phyloP scores from a whole-genome alignment of 2,329 filamentous ascomycete species.

The Blumeria graminis region DNA sequence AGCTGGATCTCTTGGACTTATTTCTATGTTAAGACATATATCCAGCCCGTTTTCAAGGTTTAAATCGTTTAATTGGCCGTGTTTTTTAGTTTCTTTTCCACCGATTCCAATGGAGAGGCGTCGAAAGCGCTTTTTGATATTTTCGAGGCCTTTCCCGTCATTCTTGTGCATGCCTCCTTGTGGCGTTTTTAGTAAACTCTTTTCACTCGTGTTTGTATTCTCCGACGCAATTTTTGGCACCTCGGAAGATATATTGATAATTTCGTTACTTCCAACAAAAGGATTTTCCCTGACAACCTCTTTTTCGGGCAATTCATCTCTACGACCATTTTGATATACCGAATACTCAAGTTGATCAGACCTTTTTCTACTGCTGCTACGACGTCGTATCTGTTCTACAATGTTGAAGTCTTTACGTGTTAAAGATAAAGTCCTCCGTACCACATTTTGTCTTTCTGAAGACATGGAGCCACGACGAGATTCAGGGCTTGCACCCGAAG shows the following conservation, averaged over 20 bases:
- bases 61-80: slow-evolving; percentile 25
- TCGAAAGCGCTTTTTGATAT: slow-evolving; percentile 23
- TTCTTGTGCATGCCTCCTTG: slow-evolving; percentile 2
- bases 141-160: not conserved
- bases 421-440: slow-evolving; percentile 36
- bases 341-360: slow-evolving; percentile 9
- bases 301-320: slow-evolving; percentile 21
- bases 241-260: no score
- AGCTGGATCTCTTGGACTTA: slow-evolving; percentile 61
- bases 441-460: slow-evolving; percentile 17
- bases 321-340: slow-evolving; percentile 19
- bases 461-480: slow-evolving; percentile 17
- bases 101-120: slow-evolving; percentile 47
- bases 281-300: not conserved
- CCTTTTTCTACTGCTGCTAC: slow-evolving; percentile 21
- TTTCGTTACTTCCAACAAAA: not conserved
- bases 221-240: no score
- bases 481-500: not conserved
- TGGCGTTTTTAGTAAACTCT: slow-evolving; percentile 1
- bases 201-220: no score
- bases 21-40: slow-evolving; percentile 71
- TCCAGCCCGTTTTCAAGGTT: slow-evolving; percentile 69
- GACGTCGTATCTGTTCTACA: slow-evolving; percentile 22
- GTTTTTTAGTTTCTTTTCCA: slow-evolving; percentile 31
- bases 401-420: slow-evolving; percentile 19